Evolutionary conservation across 2,329 filamentous ascomycete species (phyloP), one percentile per base, ranked within the genome.

Genomic region (Penicillium sp.): DNA sequence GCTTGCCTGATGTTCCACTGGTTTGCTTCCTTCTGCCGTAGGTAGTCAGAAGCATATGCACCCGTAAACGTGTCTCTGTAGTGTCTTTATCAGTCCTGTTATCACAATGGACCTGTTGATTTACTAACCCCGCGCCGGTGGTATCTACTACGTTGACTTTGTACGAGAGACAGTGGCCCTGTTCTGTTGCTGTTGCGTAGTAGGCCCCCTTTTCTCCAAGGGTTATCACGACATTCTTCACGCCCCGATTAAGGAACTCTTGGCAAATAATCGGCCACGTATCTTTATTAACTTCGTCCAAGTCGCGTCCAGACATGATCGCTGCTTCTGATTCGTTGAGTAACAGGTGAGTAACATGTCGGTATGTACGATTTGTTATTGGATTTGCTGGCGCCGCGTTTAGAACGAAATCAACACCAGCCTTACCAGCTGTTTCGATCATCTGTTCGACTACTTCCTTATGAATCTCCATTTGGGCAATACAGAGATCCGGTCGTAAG

Each of bases 1-100:
- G 61, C 58, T 14, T 30, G 16, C 28, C 52, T 55, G 47, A 63
- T 57, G 21, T 60, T 42, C 61, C 60, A 63, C 35, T 40, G 45
- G 5, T 55, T 57, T 47, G 9, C 12, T 11, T 43, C 38, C 46
- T 61, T 63, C 33, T 60, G 57, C 38, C 52, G 50, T 12, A 63
- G 5, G 47, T 57, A 60, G n/a, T 61, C 58, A 16, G 45, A 24
- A n/a, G 61, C 62, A 55, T 63, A 63, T 7, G 47, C 49, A 7
- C 62, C 62, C 3, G 50, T 47, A 47, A 63, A 63, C 12, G 59
- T 53, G 52, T 58, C 54, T n/a, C 61, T 62, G 21, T n/a, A 42
- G 5, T 8, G 38, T 38, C 5, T 4, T 38, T 11, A 14, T 38
- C 16, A 38, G 33, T 11, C 7, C 33, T 38, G 9, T 38, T 38